phyloP scores from a whole-genome alignment of 768 basidiomycete species.

The Ramaria rubella region DNA sequence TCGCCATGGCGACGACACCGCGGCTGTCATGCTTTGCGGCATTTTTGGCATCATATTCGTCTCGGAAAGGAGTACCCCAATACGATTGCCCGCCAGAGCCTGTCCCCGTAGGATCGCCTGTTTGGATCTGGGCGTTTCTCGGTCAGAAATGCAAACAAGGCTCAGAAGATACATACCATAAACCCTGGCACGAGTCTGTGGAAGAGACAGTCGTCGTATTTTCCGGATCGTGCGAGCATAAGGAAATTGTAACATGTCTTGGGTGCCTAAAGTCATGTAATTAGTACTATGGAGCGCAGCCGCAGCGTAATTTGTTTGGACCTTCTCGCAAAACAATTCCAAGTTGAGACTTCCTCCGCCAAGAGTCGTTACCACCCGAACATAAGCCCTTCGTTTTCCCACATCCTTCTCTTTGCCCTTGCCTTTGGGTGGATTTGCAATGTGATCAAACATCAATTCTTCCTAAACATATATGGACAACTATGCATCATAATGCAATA shows the following conservation, averaged over 20 bases:
- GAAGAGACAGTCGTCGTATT: constrained; percentile 86
- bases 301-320: constrained; percentile 23
- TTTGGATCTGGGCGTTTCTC: constrained; percentile 67
- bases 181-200: constrained; percentile 92
- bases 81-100: constrained; percentile 87
- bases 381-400: constrained; percentile 87
- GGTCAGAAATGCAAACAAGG: constrained; percentile 6
- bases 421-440: constrained; percentile 70
- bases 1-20: constrained; percentile 91
- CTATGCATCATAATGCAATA: not conserved
- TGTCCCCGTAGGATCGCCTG: constrained; percentile 95
- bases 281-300: not conserved
- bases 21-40: constrained; percentile 83
- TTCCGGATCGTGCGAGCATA: constrained; percentile 83
- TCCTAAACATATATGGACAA: constrained; percentile 43
- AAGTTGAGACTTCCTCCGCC: constrained; percentile 81
- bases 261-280: constrained; percentile 56
- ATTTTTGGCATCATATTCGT: constrained; percentile 84
- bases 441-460: constrained; percentile 96
- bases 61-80: constrained; percentile 95
- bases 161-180: constrained; percentile 53
- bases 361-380: constrained; percentile 88
- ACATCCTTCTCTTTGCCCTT: constrained; percentile 93
- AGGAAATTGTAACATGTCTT: constrained; percentile 99
- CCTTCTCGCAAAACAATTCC: constrained; percentile 87